Conservation (phyloP, 228 moss, liverwort and hornwort genomes). For the Sphagnum fallax region DNA sequence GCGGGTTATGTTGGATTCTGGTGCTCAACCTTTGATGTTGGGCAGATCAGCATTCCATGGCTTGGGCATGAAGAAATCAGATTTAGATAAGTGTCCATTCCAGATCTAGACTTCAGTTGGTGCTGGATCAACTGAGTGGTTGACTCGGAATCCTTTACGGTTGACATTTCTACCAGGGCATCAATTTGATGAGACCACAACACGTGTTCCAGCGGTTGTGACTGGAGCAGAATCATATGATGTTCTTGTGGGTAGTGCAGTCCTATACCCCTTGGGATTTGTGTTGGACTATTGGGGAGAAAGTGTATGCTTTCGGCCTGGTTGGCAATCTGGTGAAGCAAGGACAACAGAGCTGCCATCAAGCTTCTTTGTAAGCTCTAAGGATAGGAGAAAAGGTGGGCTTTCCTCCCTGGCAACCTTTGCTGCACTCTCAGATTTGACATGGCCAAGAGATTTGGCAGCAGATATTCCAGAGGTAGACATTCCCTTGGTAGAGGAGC, state of each 20-base stretch:
- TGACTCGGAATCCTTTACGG: background rate
- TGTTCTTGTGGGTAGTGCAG: no score
- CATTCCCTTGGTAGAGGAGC: no score
- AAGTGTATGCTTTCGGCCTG: no score
- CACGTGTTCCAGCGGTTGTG: no score
- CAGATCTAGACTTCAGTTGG: conserved; percentile 5
- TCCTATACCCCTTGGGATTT: no score
- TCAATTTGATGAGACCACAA: background rate
- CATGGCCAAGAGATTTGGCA: background rate
- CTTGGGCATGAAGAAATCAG: background rate
- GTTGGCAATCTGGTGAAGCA: no score
- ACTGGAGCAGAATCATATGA: no score
- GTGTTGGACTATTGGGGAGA: no score
- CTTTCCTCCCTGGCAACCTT: no score
- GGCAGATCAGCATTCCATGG: background rate
- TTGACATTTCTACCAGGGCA: background rate
- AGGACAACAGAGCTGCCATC: no score
- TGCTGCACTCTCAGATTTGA: background rate
- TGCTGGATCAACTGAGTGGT: background rate
- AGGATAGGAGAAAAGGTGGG: no score
- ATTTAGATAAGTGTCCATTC: background rate
- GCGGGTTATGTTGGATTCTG: conserved; percentile 6
- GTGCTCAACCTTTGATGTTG: conserved; percentile 13
- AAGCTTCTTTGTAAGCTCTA: no score
- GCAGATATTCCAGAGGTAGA: background rate